Evolutionary conservation across 768 basidiomycete species (phyloP).

Genomic region (Auriscalpium vulgare): DNA sequence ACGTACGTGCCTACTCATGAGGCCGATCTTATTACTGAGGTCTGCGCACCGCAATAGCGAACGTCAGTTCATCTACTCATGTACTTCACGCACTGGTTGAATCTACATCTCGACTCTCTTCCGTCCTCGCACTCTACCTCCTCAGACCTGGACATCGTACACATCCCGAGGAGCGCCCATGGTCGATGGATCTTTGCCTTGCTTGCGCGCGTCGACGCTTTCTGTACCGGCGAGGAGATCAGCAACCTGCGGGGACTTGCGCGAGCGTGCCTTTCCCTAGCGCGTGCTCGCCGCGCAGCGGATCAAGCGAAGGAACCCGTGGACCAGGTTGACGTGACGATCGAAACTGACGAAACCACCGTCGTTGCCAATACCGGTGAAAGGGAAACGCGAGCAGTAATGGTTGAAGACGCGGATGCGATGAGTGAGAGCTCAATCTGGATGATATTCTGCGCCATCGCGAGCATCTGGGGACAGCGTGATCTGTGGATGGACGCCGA

Average conservation of each 20-base stretch:
- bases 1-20: constrained; percentile 37
- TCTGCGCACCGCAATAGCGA: constrained; percentile 32
- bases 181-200: constrained; percentile 75
- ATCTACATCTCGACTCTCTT: constrained; percentile 39
- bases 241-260: constrained; percentile 68
- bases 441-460: constrained; percentile 61
- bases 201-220: constrained; percentile 60
- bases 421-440: constrained; percentile 51
- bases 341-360: not conserved
- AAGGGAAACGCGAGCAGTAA: too few species aligned
- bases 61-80: constrained; percentile 69
- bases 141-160: constrained; percentile 24
- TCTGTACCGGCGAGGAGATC: constrained; percentile 69
- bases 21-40: constrained; percentile 7
- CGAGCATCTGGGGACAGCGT: constrained; percentile 67
- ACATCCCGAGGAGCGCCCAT: constrained; percentile 41
- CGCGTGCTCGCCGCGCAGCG: constrained; percentile 4
- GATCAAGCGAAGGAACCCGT: constrained; percentile 1
- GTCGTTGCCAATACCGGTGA: not conserved
- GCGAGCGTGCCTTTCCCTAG: constrained; percentile 47
- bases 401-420: constrained; percentile 13
- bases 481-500: constrained; percentile 79
- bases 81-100: constrained; percentile 82
- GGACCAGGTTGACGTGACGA: not conserved
- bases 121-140: not conserved